Evolutionary conservation across 2,329 filamentous ascomycete species (phyloP).

Genomic region (Fonsecaea monophora): DNA sequence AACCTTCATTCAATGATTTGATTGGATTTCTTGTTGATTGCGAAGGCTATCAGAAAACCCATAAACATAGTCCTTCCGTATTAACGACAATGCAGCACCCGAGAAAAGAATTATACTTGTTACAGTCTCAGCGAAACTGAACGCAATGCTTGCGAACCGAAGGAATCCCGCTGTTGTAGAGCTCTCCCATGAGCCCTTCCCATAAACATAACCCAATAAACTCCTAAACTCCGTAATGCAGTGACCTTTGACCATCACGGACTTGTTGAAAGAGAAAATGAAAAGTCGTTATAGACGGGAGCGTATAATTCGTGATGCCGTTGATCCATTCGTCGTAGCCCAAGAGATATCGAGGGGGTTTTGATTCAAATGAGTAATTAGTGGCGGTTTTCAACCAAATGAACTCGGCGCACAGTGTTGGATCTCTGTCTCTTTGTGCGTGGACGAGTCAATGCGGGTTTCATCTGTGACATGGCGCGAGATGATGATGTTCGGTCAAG

Average conservation of each 20-base stretch:
- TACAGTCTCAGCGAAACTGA: slow-evolving; percentile 1
- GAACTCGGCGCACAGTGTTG: slow-evolving; percentile 16
- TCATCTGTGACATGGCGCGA: slow-evolving; percentile 7
- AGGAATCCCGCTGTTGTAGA: background rate
- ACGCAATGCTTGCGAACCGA: background rate
- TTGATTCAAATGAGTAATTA: background rate
- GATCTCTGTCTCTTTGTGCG: slow-evolving; percentile 27
- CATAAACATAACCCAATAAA: background rate
- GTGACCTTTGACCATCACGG: background rate
- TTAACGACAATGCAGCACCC: slow-evolving; percentile 1
- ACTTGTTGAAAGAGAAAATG: background rate
- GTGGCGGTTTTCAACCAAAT: slow-evolving; percentile 3
- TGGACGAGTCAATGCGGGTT: slow-evolving; percentile 15
- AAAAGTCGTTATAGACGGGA: background rate
- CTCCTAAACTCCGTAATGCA: background rate
- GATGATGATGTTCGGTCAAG: slow-evolving; percentile 18
- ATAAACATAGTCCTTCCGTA: slow-evolving; percentile 1
- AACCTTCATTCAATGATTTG: background rate
- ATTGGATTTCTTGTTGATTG: slow-evolving; percentile 2
- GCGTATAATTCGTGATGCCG: slow-evolving; percentile 3
- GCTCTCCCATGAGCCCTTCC: background rate
- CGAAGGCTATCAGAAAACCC: background rate
- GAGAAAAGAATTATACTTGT: slow-evolving; percentile 6
- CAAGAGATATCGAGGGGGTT: background rate
- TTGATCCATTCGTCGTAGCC: slow-evolving; percentile 2